Conservation (phyloP, 768 basidiomycete genomes). For the Auriscalpium microsporum region DNA sequence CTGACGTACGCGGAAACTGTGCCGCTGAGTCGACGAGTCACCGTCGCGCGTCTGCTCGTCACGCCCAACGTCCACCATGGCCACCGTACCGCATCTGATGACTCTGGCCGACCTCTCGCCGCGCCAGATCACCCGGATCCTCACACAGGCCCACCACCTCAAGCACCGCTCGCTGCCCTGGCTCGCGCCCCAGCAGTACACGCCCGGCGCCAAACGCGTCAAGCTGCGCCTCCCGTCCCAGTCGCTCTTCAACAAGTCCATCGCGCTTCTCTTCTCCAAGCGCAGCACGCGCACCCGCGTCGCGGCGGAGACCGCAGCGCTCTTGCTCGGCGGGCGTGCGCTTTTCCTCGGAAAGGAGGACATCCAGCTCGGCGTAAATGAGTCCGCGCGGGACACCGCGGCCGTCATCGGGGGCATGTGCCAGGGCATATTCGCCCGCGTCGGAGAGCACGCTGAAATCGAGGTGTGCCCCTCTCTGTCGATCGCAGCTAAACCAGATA, state of each 20-base stretch:
- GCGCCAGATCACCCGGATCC: conserved; percentile 58
- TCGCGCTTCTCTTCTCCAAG: conserved; percentile 89
- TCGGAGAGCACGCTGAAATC: conserved; percentile 86
- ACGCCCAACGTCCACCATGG: not conserved
- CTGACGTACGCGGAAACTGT: too few relatives aligned
- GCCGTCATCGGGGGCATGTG: conserved; percentile 91
- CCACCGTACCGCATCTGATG: conserved; percentile 60
- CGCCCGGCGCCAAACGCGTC: conserved; percentile 23
- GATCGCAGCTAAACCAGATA: not conserved
- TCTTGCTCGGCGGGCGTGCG: conserved; percentile 77
- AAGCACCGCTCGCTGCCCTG: conserved; percentile 60
- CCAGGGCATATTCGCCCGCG: conserved; percentile 94
- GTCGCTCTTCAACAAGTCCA: conserved; percentile 71
- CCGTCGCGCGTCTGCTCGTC: not conserved
- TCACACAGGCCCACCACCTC: conserved; percentile 56
- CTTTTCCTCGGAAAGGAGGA: conserved; percentile 86
- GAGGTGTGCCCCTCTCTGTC: conserved; percentile 50
- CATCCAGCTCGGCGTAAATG: conserved; percentile 95
- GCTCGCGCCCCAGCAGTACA: conserved; percentile 43
- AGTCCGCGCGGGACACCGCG: conserved; percentile 75
- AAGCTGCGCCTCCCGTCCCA: conserved; percentile 56
- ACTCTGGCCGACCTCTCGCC: conserved; percentile 82
- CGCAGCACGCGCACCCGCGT: conserved; percentile 89
- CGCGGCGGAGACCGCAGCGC: conserved; percentile 74
- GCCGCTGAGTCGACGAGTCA: not conserved